Evolutionary conservation across 495 filamentous ascomycete genomes (phyloP), one percentile per base, ranked within the genome.

Genomic region (Bombardia bombarda): DNA sequence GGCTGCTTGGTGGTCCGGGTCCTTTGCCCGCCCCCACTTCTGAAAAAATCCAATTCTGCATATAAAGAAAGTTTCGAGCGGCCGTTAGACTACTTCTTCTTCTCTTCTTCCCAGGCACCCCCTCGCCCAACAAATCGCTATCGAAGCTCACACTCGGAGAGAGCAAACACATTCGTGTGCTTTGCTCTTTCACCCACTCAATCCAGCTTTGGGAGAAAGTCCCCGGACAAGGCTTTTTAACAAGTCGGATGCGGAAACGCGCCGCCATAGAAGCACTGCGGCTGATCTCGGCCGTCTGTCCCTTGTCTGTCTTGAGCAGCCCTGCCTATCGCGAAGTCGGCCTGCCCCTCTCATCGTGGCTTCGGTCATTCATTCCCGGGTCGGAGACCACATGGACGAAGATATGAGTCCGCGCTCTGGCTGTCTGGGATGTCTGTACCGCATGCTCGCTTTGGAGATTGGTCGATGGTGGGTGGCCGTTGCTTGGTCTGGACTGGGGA

Each of bases 91-190:
- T n/a, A n/a, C 14, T 53, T 51, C 33, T 49, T 57, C 52, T 48
- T 65, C 68, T 49, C 55, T 61, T 58, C 63, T 62, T 68, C 49
- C 42, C 67, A 72, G 61, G 40, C 76, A 33, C 78, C 83, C 83
- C 79, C 87, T 95, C 90, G 90, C 79, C 87, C 90, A 79, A 95
- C 90, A 83, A 86, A 94, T 96, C 92, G 92, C 89, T 87, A 78
- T 93, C 89, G 83, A 94, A 97, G 92, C 88, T 86, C 62, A 93
- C 92, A 84, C 70, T 93, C 87, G 81, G 85, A 92, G 78, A 79
- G 64, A 61, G 62, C 51, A 45, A 50, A 50, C 52, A 13, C 26
- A 40, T 62, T 52, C 58, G 58, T 50, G 62, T 59, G 50, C 59
- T 45, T 47, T 62, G 62, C 66, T 58, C 63, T 41, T 21, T 22